Base-by-base conservation (phyloP, 306 rosid species). In the Prunus armeniaca region DNA sequence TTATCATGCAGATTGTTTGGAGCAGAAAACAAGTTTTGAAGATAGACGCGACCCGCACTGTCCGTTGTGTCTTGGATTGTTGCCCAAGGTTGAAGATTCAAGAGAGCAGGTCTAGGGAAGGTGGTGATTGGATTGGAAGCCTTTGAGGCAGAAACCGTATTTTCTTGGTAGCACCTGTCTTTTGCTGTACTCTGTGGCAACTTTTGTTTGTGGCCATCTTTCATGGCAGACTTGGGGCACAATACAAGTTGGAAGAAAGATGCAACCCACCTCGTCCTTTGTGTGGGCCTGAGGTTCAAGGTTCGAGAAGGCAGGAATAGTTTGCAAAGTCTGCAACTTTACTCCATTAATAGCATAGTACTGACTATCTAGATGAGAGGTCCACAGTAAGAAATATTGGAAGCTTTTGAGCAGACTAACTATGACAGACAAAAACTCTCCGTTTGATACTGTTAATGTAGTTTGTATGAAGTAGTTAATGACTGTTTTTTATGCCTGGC, bases 1-100 rank as follows among this genome's bases (percentile, higher is more conserved):
- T 78, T 96, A 84, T 81, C 99, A 96, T 69, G 90, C 93, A 1
- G 97, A 89, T 24, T 96, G 99, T 81, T 88, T 96, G 80, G 99
- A 96, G 83, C 86, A 83, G 77, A 82, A 77, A 79, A 91, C 93
- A 19, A 61, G 73, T 47, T 41, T 64, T 12, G 91, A 89, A 76
- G 93, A 91, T 73, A 80, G 74, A 56, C 88, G 87, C 0, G 93
- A 96, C 57, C 99, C 99, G 0, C 66, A 89, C 4, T 96, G 99
- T 73, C 97, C 97, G 0, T 10, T 78, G 62, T 91, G 98, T 78
- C 58, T 76, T 38, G 84, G 83, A 66, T 76, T 76, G 65, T 52
- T 82, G 62, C 34, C 81, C 71, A 86, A 80, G 50, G 78, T 49
- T 58, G 81, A 73, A 38, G 88, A 84, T 72, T 84, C 65, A 1